Evolutionary conservation across 78 protist genomes (phyloP), one percentile per base, ranked within the genome.

Genomic region (Planoprotostelium fungivorum): DNA sequence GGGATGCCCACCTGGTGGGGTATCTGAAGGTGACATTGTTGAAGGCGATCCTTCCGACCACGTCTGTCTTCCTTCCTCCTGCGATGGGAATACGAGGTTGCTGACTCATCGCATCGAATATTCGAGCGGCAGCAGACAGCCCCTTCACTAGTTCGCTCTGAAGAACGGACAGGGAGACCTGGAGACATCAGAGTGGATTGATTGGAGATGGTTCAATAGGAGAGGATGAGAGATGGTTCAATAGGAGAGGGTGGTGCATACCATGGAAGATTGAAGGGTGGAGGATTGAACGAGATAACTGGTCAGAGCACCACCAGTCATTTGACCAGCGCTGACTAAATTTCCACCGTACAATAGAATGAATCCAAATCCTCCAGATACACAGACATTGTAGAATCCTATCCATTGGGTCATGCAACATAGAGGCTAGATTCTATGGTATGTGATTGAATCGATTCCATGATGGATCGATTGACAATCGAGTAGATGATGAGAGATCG

Each of bases 261-360:
- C 73, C 73, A 51, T 51, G 5, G 94, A 83, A 29, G 39, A 34
- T 37, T 92, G 94, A 38, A 87, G 87, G 31, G 35, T 63, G 73
- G 95, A 39, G 0, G 97, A 90, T 90, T 96, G 95, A 37, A 97
- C 84, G 0, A 97, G 37, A 29, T 94, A 94, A 0, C 95, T 35
- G 38, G 95, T 89, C 38, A 97, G 90, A 31, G 87, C 87, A 1
- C 97, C 98, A 34, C 88, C 36, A 34, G 86, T 89, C 35, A 93
- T 83, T 1, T 86, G 84, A 36, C 94, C 94, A 25, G n/a, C 1
- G 28, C 93, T 5, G 1, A 97, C 95, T n/a, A 97, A 88, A 29
- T 38, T 36, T 28, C 97, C 96, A 28, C 97, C 98, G 88, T 93
- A 96, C 96, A 51, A 16, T 5, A 51, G 73, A 16, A 51, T 51